Evolutionary conservation across 2,329 filamentous ascomycete species (phyloP), one percentile per base, ranked within the genome.

Genomic region (Aspergillus felis): DNA sequence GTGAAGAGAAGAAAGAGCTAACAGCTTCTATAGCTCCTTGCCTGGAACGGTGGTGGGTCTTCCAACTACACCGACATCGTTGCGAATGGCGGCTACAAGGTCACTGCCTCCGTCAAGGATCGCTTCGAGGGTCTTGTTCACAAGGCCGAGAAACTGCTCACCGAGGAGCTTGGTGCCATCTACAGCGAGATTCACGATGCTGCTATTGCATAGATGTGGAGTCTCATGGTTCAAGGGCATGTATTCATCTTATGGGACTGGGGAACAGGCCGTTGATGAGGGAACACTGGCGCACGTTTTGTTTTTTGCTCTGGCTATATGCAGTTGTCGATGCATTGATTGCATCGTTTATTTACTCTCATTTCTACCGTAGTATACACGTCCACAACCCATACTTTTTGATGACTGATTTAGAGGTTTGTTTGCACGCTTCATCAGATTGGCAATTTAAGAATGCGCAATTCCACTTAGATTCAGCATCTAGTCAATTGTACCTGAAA

Each of bases 41-140:
- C 93, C 77, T 99, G 92, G 93, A 99, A 99, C 85, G 94, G 95
- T 74, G 95, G 92, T 80, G 94, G 94, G 72, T 89, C 86, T 73
- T 87, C 84, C 81, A 96, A 99, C 88, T 97, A 90, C 86, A 84
- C 85, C 60, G 82, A 89, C 68, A 96, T 97, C 70, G 78, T 96
- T 63, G 79, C 86, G 67, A 81, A 86, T 67, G 90, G 91, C 70
- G 81, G 85, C 70, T 93, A 92, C 82, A 82, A 84, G 67, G 81
- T 73, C 47, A 71, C 76, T 66, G 32, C 51, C 35, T 67, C 76
- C 53, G 66, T 76, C 55, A 68, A 74, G 62, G 66, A 68, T 48
- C 73, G 72, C 61, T 71, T 75, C 54, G 71, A 74, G 57, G 71
- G 72, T 51, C 66, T 82, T 58, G 73, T 78, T 50, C 72, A 79